phyloP scores from a whole-genome alignment of 1,284 basidiomycete species.

The Ustilago bromivora region DNA sequence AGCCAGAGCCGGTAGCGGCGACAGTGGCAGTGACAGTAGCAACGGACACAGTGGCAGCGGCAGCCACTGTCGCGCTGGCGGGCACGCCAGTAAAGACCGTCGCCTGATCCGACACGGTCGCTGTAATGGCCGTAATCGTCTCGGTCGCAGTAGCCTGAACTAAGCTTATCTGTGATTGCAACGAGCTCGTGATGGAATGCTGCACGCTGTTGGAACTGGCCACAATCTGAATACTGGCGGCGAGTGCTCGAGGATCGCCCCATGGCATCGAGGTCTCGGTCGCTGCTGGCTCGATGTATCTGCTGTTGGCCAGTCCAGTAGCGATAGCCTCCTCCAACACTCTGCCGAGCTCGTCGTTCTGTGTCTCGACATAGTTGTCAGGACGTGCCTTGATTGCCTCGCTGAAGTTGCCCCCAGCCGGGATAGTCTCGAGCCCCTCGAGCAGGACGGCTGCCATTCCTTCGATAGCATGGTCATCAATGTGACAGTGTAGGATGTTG shows the following conservation, averaged over 20 bases:
- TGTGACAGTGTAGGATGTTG: slow-evolving; percentile 57
- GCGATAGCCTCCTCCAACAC: slow-evolving; percentile 26
- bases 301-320: slow-evolving; percentile 20
- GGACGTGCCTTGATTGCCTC: slow-evolving; percentile 30
- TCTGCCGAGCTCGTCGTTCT: slow-evolving; percentile 39
- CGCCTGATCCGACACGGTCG: slow-evolving; percentile 25
- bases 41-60: slow-evolving; percentile 10
- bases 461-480: slow-evolving; percentile 53
- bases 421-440: slow-evolving; percentile 52
- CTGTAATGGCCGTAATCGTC: slow-evolving; percentile 31
- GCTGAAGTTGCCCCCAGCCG: slow-evolving; percentile 45
- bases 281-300: slow-evolving; percentile 31
- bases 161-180: slow-evolving; percentile 29
- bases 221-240: slow-evolving; percentile 38
- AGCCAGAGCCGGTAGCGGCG: not conserved
- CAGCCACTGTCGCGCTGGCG: slow-evolving; percentile 11
- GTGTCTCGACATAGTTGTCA: slow-evolving; percentile 28
- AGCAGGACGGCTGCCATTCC: slow-evolving; percentile 56
- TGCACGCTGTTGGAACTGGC: slow-evolving; percentile 51
- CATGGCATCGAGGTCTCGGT: slow-evolving; percentile 42
- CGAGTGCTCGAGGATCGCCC: slow-evolving; percentile 47
- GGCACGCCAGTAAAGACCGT: slow-evolving; percentile 29
- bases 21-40: not conserved
- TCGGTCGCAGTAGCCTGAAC: slow-evolving; percentile 31
- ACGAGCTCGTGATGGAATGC: slow-evolving; percentile 33